Base-by-base conservation (phyloP, 2,329 filamentous ascomycete genomes). In the Kalmusia sp. region DNA sequence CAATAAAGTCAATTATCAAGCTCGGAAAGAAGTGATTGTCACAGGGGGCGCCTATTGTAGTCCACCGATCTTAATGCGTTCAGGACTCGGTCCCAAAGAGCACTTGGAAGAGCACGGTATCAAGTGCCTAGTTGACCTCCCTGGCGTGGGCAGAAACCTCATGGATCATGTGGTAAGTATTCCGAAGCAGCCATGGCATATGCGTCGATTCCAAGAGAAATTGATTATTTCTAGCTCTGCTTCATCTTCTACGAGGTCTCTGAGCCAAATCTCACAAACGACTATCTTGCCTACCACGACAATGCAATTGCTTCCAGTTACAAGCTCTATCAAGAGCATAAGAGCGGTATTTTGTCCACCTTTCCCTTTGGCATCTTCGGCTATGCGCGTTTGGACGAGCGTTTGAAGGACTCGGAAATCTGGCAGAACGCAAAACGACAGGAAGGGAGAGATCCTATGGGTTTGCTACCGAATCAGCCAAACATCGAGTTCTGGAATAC, bases 341-440 rank as follows among this genome's bases (percentile, higher is more conserved):
- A 85, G 62, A 76, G 77, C 2, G 86, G 86, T 1, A 77, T 84
- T 28, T 73, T 88, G 1, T 83, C 85, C 1, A 81, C 79, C 0
- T 87, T 88, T 61, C 85, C 85, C 8, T 88, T 88, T 47, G 86
- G 86, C 34, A 78, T 79, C 9, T 87, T 88, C 51, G 84, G 80
- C 9, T 89, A 80, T 59, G 82, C 85, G 5, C 80, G 86, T n/a
- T 75, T 88, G 0, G 84, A 87, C 53, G 79, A 85, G 7, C 82
- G 85, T 6, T 78, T 88, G 1, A 72, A 78, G 39, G 76, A 84
- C 58, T 80, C 81, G 1, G 74, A 79, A 3, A 61, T 84, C 6
- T 88, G 86, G 86, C 76, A 76, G 2, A 71, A 76, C 4, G 81
- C 84, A 0, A 71, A 77, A 0, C 76, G 80, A 5, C 48, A 73